Evolutionary conservation across 305 asterid genomes (phyloP).

Genomic region (Solanum hybrid): DNA sequence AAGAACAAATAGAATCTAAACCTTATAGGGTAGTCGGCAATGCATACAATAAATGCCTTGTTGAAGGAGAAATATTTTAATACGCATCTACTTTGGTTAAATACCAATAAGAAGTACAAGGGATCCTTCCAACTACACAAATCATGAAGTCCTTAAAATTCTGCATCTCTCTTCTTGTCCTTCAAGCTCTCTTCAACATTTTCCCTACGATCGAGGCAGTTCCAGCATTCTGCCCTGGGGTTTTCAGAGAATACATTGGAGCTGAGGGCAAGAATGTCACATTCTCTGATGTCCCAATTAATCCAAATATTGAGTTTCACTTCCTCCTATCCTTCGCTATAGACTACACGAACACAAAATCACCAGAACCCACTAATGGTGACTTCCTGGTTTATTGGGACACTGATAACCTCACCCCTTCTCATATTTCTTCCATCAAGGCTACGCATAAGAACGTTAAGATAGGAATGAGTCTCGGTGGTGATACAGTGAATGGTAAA

Average conservation of each 20-base stretch:
- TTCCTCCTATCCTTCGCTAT: conserved; percentile 66
- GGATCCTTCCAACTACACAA: not conserved
- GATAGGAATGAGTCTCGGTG: conserved; percentile 62
- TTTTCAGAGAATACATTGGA: conserved; percentile 58
- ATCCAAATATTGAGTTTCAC: conserved; percentile 41
- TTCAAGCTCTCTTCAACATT: conserved; percentile 15
- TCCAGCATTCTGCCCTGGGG: conserved; percentile 15
- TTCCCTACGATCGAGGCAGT: not conserved
- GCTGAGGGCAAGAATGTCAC: conserved; percentile 43
- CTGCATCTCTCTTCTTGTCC: conserved; percentile 17
- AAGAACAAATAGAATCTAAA: not conserved
- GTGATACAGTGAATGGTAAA: conserved; percentile 26
- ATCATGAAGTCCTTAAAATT: conserved; percentile 30
- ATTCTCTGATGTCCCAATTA: conserved; percentile 55
- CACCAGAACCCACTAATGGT: conserved; percentile 53
- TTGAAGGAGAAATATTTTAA: not conserved
- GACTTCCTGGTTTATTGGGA: conserved; percentile 51
- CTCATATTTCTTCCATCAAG: conserved; percentile 43
- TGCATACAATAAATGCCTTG: not conserved
- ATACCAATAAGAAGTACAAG: not conserved
- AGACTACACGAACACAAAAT: conserved; percentile 37
- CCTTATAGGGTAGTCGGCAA: not conserved
- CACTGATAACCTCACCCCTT: conserved; percentile 31
- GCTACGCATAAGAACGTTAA: conserved; percentile 36
- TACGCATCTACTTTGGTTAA: not conserved